Conservation (phyloP, 2,329 filamentous ascomycete species). For the Neurospora sp. region DNA sequence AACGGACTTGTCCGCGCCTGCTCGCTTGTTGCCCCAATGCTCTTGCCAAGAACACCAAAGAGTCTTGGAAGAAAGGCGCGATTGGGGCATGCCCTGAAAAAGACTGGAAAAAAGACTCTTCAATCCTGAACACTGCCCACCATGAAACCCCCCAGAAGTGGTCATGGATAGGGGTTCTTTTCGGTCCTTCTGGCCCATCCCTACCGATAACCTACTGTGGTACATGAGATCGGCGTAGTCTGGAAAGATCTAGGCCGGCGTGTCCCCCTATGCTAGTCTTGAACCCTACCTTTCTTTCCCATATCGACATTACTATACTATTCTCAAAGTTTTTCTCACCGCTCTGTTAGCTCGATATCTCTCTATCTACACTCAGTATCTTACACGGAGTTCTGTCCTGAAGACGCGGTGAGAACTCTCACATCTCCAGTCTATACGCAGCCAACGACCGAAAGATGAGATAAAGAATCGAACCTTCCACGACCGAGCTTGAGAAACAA, state of each 20-base stretch:
- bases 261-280: neutral
- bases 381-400: neutral
- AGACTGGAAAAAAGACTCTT: neutral
- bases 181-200: neutral
- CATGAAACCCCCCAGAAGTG: neutral
- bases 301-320: neutral
- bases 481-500: neutral
- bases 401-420: neutral
- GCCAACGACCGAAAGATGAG: neutral
- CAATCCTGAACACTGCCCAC: neutral
- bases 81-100: neutral
- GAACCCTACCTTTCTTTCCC: neutral
- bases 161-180: neutral
- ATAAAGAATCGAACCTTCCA: neutral
- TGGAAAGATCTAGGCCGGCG: neutral
- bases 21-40: neutral
- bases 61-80: neutral
- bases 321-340: neutral
- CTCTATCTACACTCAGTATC: neutral
- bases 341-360: neutral
- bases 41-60: neutral
- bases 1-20: neutral
- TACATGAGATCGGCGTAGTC: neutral
- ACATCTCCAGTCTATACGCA: neutral
- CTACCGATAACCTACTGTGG: neutral